Evolutionary conservation across 202 grass and related monocot genomes (phyloP), one percentile per base, ranked within the genome.

Genomic region (Elaeis oleifera): DNA sequence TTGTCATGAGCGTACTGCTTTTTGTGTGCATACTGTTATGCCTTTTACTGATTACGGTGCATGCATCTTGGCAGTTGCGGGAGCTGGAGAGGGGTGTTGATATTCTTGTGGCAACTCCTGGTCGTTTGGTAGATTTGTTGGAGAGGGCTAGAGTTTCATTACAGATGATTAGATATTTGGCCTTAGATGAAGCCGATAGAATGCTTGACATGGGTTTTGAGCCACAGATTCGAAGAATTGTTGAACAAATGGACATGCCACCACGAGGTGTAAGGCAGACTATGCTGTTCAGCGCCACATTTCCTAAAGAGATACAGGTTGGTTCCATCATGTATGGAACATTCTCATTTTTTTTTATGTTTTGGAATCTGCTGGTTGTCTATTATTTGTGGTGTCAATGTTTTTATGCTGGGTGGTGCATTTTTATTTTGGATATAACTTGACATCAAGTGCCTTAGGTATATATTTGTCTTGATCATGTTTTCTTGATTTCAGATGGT

Each of bases 171-270:
- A 90, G 74, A 69, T 86, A 86, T 69, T 74, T 90, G 58, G 83
- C 88, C 7, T 74, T 90, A 62, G 88, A 90, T 69, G 88, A 90
- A 62, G 88, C 88, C 18, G 88, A 90, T 61, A 86, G 83, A 78
- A 90, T 90, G 88, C 80, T 90, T 56, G 88, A 90, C 29, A 90
- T 90, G 88, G 88, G 88, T 32, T 90, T 90, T 83, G 88, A 90
- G 74, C 88, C 88, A 23, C 88, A 90, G 71, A 81, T 90, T 76
- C 59, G 88, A 61, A 90, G 73, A 72, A 90, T 90, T 51, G 88
- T 90, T 86, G 83, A 90, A 65, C 83, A 90, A 78, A 81, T 86
- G 88, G 83, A 81, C 67, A 90, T 90, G 88, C 88, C 88, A 23
- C 62, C 59, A 51, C 76, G 32, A 59, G 83, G 88, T 81, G 73